Evolutionary conservation across 2,329 filamentous ascomycete species (phyloP).

Genomic region (Arthrobotrys entomopaga): DNA sequence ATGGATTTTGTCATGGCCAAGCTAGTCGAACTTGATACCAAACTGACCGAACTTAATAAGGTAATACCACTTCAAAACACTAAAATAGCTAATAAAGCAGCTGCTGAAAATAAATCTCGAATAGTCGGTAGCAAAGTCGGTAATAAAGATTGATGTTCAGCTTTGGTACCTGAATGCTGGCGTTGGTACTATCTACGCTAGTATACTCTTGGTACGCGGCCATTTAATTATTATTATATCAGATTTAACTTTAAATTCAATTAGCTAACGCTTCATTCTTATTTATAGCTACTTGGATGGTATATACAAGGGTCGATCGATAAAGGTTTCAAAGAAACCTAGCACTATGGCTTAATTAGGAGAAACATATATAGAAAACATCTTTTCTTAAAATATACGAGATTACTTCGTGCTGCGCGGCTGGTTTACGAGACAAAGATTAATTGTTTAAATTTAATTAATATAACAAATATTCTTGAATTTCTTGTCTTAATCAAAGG

Average conservation of each 20-base stretch:
- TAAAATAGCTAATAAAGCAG: background rate
- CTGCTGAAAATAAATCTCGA: background rate
- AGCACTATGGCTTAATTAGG: constrained; percentile 8
- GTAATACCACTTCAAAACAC: background rate
- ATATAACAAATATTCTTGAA: background rate
- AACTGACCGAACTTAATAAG: too few relatives aligned
- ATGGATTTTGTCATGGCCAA: constrained; percentile 15
- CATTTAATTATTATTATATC: background rate
- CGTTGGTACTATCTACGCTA: background rate
- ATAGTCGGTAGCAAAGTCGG: background rate
- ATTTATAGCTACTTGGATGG: background rate
- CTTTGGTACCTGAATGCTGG: background rate
- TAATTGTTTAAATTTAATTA: background rate
- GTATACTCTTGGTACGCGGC: background rate
- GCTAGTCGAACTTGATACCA: constrained; percentile 3
- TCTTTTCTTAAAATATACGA: constrained; percentile 7
- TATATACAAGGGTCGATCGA: background rate
- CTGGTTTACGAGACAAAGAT: too few relatives aligned
- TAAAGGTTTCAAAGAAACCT: background rate
- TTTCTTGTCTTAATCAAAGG: background rate
- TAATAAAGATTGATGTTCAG: background rate
- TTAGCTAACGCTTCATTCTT: background rate
- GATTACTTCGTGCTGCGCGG: too few relatives aligned
- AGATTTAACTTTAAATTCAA: background rate
- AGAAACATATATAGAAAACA: constrained; percentile 9